Conservation (phyloP, 768 basidiomycete species). For the Tulasnella sp. region DNA sequence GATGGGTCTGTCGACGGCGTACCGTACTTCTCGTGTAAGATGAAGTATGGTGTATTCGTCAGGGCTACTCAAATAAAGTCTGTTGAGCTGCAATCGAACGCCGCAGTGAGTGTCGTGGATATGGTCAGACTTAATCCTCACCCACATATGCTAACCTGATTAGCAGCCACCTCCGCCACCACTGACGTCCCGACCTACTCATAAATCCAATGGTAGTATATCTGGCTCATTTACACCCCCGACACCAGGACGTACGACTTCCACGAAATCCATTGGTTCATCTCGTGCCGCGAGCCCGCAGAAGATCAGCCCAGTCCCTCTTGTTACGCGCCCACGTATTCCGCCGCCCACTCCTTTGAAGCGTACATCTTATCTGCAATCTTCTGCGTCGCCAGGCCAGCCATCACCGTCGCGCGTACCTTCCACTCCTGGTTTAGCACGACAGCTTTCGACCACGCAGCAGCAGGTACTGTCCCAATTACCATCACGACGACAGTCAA, state of each 20-base stretch:
- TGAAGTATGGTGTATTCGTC: conserved; percentile 78
- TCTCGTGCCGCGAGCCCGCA: conserved; percentile 47
- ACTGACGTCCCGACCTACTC: conserved; percentile 13
- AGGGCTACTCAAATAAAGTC: conserved; percentile 72
- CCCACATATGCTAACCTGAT: neutral
- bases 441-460: conserved; percentile 28
- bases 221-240: conserved; percentile 12
- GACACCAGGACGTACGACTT: conserved; percentile 8
- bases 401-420: conserved; percentile 15
- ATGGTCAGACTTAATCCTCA: neutral
- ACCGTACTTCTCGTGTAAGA: conserved; percentile 71
- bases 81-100: conserved; percentile 29
- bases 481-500: conserved; percentile 1
- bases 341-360: conserved; percentile 54
- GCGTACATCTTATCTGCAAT: conserved; percentile 32
- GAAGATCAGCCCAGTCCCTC: conserved; percentile 14
- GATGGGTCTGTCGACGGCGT: conserved; percentile 77
- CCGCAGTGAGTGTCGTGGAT: neutral
- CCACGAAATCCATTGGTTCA: conserved; percentile 32
- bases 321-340: conserved; percentile 22
- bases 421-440: neutral
- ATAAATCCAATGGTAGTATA: neutral
- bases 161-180: neutral
- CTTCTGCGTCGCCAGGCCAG: conserved; percentile 32
- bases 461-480: conserved; percentile 26